Evolutionary conservation across 2,329 filamentous ascomycete species (phyloP), one percentile per base, ranked within the genome.

Genomic region (Aureobasidium mangrovei): DNA sequence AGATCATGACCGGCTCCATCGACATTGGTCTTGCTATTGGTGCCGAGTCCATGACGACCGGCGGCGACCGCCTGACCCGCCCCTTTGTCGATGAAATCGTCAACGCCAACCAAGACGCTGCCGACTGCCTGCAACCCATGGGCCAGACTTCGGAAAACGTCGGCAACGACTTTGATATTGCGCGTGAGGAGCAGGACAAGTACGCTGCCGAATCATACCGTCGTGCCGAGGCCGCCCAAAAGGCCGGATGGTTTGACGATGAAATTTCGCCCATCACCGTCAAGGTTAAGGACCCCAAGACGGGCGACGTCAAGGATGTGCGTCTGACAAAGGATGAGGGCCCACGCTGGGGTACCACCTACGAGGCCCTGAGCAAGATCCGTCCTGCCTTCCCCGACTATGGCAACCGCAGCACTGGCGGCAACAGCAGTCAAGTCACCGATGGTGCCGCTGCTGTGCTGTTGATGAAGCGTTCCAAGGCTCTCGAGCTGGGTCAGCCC

Each of bases 121-220:
- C 72, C 44, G 91, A 97, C 74, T 93, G 90, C 77, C 82, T 91
- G 82, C 82, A 90, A 78, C 87, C 91, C 61, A 98, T 98, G 93
- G 93, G 93, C 26, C 94, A 95, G 81, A 98, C 93, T 2, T 91
- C 86, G 57, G 93, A 98, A 77, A 97, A 97, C 68, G 90, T 98
- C 29, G 89, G 85, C 63, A 82, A 82, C 46, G 93, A 97, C 73
- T 97, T 97, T 70, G 81, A 85, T 67, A 84, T 98, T 67, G 74
- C 81, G 2, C 82, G 93, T 58, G 83, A 91, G 67, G 73, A 75
- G 68, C 88, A 97, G 74, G 93, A 98, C 71, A 76, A 79, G 61
- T 97, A 84, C 69, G 88, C 93, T 0, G 86, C 86, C 7, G 89
- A 94, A 75, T 90, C 85, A 43, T 98, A 90, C 77, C 81, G 84